These are phyloP conservation scores for Nasturtium officinale DNA, from an alignment of 345 rosid genomes.

Conservation along the genomic window DNA sequence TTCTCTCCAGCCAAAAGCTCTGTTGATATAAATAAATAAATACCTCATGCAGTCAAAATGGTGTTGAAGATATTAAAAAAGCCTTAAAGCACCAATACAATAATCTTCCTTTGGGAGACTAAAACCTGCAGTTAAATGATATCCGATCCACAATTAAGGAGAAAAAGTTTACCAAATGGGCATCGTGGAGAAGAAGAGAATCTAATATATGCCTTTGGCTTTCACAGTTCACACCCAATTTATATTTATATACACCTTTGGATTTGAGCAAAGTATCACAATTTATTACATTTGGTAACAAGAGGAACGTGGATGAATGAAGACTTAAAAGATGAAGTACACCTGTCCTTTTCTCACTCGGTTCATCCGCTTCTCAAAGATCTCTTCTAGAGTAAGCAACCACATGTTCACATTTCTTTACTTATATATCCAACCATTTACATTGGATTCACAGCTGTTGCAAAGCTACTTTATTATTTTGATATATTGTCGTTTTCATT, in stretches of 20 bases:
- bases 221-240: background rate
- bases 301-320: background rate
- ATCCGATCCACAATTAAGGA: too few relatives aligned
- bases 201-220: background rate
- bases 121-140: too few relatives aligned
- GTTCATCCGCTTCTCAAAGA: background rate
- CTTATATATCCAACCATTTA: background rate
- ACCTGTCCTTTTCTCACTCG: constrained; percentile 25
- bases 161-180: constrained; percentile 44
- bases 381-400: background rate
- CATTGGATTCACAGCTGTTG: too few relatives aligned
- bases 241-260: background rate
- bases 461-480: too few relatives aligned
- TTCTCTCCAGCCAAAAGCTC: constrained; percentile 67
- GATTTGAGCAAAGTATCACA: background rate
- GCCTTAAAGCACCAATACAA: background rate
- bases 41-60: background rate
- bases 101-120: too few relatives aligned
- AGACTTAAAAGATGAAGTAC: background rate
- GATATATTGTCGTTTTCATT: too few relatives aligned
- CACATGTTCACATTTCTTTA: background rate
- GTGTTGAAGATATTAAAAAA: too few relatives aligned
- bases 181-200: constrained; percentile 46
- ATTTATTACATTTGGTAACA: background rate
- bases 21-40: constrained; percentile 5